These are phyloP conservation scores for Metschnikowia arizonensis DNA, from an alignment of 805 yeast genomes.

Conservation along the genomic window DNA sequence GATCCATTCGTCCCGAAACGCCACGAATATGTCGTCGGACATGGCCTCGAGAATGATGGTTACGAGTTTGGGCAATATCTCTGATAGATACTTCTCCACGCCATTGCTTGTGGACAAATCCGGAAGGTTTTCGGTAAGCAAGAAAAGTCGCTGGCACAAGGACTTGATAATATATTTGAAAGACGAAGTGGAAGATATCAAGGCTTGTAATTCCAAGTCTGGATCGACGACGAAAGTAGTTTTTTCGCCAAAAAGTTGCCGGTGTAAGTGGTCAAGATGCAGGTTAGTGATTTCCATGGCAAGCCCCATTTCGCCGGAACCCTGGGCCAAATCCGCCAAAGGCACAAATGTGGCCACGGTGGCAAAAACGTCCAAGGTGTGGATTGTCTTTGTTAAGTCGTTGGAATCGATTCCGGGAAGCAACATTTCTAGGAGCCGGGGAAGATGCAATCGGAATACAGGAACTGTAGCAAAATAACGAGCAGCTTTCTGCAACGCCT, in stretches of 20 bases:
- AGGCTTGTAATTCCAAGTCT: slow-evolving; percentile 50
- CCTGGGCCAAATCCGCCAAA: slow-evolving; percentile 53
- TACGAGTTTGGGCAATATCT: slow-evolving; percentile 34
- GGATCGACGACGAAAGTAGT: slow-evolving; percentile 31
- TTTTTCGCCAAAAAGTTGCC: slow-evolving; percentile 28
- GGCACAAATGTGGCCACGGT: slow-evolving; percentile 72
- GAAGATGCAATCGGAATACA: slow-evolving; percentile 69
- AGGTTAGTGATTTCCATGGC: slow-evolving; percentile 57
- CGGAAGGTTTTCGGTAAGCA: slow-evolving; percentile 65
- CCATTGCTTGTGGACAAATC: slow-evolving; percentile 50
- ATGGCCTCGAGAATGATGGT: slow-evolving; percentile 48
- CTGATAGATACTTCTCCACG: slow-evolving; percentile 46
- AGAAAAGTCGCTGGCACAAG: slow-evolving; percentile 56
- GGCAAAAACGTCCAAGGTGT: slow-evolving; percentile 65
- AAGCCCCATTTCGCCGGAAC: slow-evolving; percentile 32
- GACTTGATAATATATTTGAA: slow-evolving; percentile 57
- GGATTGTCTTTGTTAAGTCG: slow-evolving; percentile 69
- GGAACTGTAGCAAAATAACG: slow-evolving; percentile 63
- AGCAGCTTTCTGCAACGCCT: slow-evolving; percentile 59
- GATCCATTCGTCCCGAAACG: slow-evolving; percentile 45
- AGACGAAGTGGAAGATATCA: slow-evolving; percentile 67
- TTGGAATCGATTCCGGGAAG: slow-evolving; percentile 85
- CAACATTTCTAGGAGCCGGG: slow-evolving; percentile 64
- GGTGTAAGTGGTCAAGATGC: slow-evolving; percentile 56
- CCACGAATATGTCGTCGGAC: slow-evolving; percentile 50